phyloP scores from a whole-genome alignment of 306 rosid genomes.

The Astragalus glycyphyllos region DNA sequence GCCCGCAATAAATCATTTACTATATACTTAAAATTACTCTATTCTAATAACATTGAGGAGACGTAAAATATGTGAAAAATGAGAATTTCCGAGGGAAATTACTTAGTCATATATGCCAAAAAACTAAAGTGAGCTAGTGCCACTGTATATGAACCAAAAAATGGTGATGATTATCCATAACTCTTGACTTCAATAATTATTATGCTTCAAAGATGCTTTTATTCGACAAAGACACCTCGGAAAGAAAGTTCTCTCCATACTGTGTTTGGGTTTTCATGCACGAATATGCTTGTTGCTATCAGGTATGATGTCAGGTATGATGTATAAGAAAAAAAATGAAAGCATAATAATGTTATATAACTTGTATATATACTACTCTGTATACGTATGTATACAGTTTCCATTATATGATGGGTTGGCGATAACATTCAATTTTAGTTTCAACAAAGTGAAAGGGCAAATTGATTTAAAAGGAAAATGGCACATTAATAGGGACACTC shows the following conservation, averaged over 20 bases:
- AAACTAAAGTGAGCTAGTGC: background rate
- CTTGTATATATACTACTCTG: background rate
- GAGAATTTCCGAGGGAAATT: background rate
- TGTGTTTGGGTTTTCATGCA: conserved; percentile 45
- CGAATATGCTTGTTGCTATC: conserved; percentile 31
- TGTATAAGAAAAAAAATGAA: conserved; percentile 21
- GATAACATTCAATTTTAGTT: no score
- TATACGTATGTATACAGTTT: background rate
- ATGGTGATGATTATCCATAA: conserved; percentile 52
- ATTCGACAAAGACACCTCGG: conserved; percentile 38
- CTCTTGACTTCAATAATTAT: conserved; percentile 24
- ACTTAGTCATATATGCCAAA: background rate
- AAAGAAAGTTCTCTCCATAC: conserved; percentile 22
- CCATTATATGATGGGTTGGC: no score
- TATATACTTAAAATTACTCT: background rate
- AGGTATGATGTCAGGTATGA: conserved; percentile 32
- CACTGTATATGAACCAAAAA: background rate
- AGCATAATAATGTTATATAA: background rate
- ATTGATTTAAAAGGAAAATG: no score
- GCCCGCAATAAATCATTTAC: background rate
- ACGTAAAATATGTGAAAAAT: conserved; percentile 10
- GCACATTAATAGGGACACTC: no score
- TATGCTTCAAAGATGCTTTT: conserved; percentile 53
- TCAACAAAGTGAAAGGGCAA: no score
- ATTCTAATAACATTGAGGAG: background rate